Base-by-base conservation (phyloP, 257 asterid genomes). In the Plectranthus barbatus region DNA sequence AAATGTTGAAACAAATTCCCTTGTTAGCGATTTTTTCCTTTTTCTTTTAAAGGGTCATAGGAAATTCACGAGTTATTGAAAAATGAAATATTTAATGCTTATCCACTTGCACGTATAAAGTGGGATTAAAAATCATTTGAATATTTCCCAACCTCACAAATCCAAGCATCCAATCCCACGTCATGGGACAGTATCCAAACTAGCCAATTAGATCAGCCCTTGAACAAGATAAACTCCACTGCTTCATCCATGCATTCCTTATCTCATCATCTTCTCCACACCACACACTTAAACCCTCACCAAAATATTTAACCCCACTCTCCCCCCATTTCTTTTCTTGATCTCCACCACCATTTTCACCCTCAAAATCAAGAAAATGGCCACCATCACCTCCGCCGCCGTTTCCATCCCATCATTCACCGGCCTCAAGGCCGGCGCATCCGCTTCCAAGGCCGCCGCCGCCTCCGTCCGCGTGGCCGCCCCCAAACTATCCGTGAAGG, bases 321-420 rank as follows among this genome's bases (percentile, higher is more conserved):
- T 39, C 29, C 0, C 23, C 74, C 39, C 24, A 33, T n/a, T 11
- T 15, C 31, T 8, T 66, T 61, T 61, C 80, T 77, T 72, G 78
- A 72, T 70, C 68, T 54, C 61, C 70, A 49, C 40, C 39, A 42
- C 31, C 50, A 49, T 26, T 4, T 50, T 9, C 31, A n/a, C 1
- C 60, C 34, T n/a, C 13, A 6, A 20, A 31, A 26, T 5, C 31
- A 26, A 26, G 5, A 26, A 26, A 36, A 58, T 81, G 91, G 84
- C 91, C 51, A 56, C n/a, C n/a, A n/a, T n/a, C n/a, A n/a, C n/a
- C n/a, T n/a, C n/a, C n/a, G n/a, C n/a, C n/a, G n/a, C 76, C 0
- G 58, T 78, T 42, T 57, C 86, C 79, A 77, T 82, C 58, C 83
- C 92, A 50, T 72, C 92, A 34, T 75, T 84, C 92, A 60, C 84